Base-by-base conservation (phyloP, 768 basidiomycete species). In the Pulveroboletus ravenelii region DNA sequence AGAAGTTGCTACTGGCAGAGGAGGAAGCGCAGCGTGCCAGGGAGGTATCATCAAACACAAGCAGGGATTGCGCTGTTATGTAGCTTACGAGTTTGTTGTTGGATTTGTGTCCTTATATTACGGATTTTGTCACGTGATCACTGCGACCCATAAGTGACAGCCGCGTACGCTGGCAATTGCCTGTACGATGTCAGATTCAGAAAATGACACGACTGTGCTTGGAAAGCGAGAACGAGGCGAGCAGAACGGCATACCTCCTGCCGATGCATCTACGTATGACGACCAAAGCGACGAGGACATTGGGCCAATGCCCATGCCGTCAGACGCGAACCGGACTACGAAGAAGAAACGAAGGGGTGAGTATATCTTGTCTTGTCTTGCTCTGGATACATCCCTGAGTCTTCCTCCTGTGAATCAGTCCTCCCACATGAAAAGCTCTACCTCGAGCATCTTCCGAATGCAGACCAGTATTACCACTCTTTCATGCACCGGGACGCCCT, bases 401-500 rank as follows among this genome's bases (percentile, higher is more conserved):
- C 54, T 53, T 54, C 60, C 51, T 61, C 17, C 58, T 53, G 62
- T 46, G 51, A 27, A 38, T 2, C 66, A 97, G 93, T 95, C 38
- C 79, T 98, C 7, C 93, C 89, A 0, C 93, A 97, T 67, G 96
- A 98, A 74, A 79, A 83, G 58, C 75, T 97, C 15, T 98, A 89
- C 72, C 77, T 99, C 40, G 91, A 93, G 35, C 91, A 95, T 70
- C 73, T 99, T 17, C 96, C 96, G 2, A 82, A 82, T 58, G 80
- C 92, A 47, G 91, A 97, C 69, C 84, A 96, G 58, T 99, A 99
- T 72, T 87, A 84, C 74, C 93, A 94, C 73, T 93, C 89, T 52
- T 97, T 97, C 72, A 97, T 99, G 96, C 96, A 99, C 68, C 76
- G 93, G 44, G 95, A 98, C 56, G 80, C 83, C 32, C 77, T 98